Base-by-base conservation (phyloP, 2,329 filamentous ascomycete genomes). In the Ophiostoma sp. region DNA sequence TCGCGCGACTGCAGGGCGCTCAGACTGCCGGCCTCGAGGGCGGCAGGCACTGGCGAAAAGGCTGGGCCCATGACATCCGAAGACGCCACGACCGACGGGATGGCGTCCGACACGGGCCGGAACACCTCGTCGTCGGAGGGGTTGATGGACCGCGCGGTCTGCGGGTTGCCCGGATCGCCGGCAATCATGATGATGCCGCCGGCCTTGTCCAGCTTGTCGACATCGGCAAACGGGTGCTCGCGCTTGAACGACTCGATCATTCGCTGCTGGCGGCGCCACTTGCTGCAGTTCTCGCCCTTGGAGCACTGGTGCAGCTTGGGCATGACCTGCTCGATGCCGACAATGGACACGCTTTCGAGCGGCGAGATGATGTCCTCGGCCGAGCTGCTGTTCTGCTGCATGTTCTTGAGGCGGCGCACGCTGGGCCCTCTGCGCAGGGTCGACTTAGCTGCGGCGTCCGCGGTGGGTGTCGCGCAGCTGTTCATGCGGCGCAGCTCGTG, bases 281-380 rank as follows among this genome's bases (percentile, higher is more conserved):
- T 96, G 67, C 87, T 83, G 79, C 94, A 97, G 75, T 90, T 89
- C 79, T 95, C 91, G 65, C 94, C 94, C 79, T 96, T 96, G 65
- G 88, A 87, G 80, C 94, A 97, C 70, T 86, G 85, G 79, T 97
- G 94, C 20, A 90, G 87, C 80, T 92, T 94, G 5, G 93, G 93
- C 69, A 96, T 85, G 69, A 95, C 82, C 79, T 96, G 92, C 80
- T 97, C 93, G 73, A 96, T 96, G 36, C 91, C 93, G 44, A 97
- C 93, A 75, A 96, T 96, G 0, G 93, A 96, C 4, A 95, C 89
- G 0, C 92, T 94, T 78, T 96, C 92, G 71, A 89, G 86, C 1
- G 92, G 92, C 1, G 89, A 89, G 77, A 95, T 90, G 77, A 95
- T 89, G 75, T 94, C 90, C 73, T 88, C 86, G 68, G 81, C 78